Percentiles rank a stretch among this genome's conserved stretches.
phyloP scores from a whole-genome alignment of 768 basidiomycete genomes.

The Infundibulicybe gibba region DNA sequence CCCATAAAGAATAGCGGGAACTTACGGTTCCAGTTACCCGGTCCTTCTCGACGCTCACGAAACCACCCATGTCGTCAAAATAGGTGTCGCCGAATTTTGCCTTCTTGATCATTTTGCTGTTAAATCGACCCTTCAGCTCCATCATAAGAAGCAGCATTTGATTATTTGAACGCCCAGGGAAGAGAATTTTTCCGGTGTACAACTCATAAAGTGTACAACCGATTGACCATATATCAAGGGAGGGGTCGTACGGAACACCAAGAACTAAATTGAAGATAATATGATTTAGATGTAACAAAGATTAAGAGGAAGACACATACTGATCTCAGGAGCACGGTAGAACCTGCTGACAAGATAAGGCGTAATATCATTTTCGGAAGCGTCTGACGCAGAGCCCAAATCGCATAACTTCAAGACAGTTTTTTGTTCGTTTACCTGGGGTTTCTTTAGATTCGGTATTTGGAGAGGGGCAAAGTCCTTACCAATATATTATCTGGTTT shows the following conservation, averaged over 20 bases:
- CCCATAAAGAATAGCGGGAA: slow-evolving; percentile 4
- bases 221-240: slow-evolving; percentile 95
- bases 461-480: slow-evolving; percentile 19
- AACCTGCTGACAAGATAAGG: slow-evolving; percentile 97
- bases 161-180: slow-evolving; percentile 95
- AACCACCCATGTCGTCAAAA: slow-evolving; percentile 91
- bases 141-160: slow-evolving; percentile 98
- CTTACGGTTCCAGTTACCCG: slow-evolving; percentile 75
- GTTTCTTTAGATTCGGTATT: background rate
- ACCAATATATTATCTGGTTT: slow-evolving; percentile 98
- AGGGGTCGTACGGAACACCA: slow-evolving; percentile 90
- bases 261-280: slow-evolving; percentile 57
- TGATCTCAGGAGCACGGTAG: slow-evolving; percentile 98
- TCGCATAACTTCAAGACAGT: slow-evolving; percentile 93
- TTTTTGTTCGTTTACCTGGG: slow-evolving; percentile 91
- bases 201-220: slow-evolving; percentile 97
- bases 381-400: slow-evolving; percentile 94
- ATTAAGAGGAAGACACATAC: slow-evolving; percentile 40
- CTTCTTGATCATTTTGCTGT: slow-evolving; percentile 91
- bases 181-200: slow-evolving; percentile 95
- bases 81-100: slow-evolving; percentile 89
- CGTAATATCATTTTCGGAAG: slow-evolving; percentile 93
- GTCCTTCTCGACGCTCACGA: slow-evolving; percentile 80
- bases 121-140: slow-evolving; percentile 95
- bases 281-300: slow-evolving; percentile 5